Base-by-base conservation (phyloP, 169 alveolate species). In the Babesia caballi region DNA sequence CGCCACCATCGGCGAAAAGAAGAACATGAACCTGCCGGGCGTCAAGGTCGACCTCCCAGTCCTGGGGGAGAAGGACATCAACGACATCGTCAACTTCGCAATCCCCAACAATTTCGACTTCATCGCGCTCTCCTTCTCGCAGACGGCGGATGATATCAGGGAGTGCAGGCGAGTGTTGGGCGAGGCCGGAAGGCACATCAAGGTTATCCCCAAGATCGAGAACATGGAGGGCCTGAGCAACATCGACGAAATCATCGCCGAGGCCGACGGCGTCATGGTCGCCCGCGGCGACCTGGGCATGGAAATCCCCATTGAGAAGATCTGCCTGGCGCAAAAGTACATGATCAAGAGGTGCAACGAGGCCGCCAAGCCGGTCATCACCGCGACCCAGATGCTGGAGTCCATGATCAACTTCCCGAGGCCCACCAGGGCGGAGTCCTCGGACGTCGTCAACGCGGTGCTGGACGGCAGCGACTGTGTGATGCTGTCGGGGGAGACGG, bases 271-370 rank as follows among this genome's bases (percentile, higher is more conserved):
- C 17, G 92, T 98, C 68, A 96, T 97, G 99, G 96, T 98, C 14
- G 99, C 99, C 12, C 90, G 99, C 56, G 99, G 99, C 28, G 99
- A 96, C 80, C 81, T 98, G 60, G 99, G 99, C 33, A 95, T 97
- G 99, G 99, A 97, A 73, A 97, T 97, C 42, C 97, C 99, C 4
- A 94, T 98, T 12, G 98, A 97, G 70, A 95, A 97, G 71, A 99
- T 97, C 46, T 96, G 95, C 92, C 85, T 95, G 51, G 98, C 98
- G 28, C 98, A 97, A 92, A 97, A 97, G 85, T 91, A 94, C 88
- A 95, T 96, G 97, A 96, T 96, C 69, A 91, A 96, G 51, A 96
- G 91, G 93, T 85, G 73, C 35, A 63, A 63, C 60, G 60, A 63
- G 36, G 60, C 44, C 11, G 17, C 73, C 19, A 63, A 63, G 61